A percentile compares a stretch with the other conserved stretches of the same genome.
Evolutionary conservation across 768 basidiomycete genomes (phyloP).

Genomic region (Cyclocybe aegerita): DNA sequence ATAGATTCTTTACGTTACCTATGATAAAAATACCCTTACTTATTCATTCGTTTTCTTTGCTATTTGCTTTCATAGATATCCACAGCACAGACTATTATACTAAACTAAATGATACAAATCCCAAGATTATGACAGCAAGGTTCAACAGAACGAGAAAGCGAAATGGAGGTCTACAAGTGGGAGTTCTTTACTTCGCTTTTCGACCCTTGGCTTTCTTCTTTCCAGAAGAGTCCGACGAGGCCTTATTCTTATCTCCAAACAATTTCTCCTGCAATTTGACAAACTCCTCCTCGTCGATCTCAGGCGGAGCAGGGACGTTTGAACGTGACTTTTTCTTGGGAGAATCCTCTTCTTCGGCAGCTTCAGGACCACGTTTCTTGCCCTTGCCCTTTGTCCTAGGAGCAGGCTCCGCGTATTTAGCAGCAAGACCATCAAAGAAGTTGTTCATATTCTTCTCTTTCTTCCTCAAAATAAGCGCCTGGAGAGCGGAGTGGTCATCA

Average conservation of each 20-base stretch:
- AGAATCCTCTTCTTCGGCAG: constrained; percentile 38
- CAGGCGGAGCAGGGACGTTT: constrained; percentile 42
- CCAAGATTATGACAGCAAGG: too few species aligned
- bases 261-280: constrained; percentile 57
- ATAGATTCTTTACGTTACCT: constrained; percentile 81
- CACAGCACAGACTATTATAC: too few species aligned
- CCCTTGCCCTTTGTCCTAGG: constrained; percentile 43
- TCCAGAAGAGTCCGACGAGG: constrained; percentile 18
- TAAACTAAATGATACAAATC: not conserved
- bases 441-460: constrained; percentile 62
- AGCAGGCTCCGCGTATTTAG: constrained; percentile 64
- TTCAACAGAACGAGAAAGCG: too few species aligned
- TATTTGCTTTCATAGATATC: not conserved
- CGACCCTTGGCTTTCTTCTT: constrained; percentile 32
- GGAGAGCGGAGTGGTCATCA: constrained; percentile 68
- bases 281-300: constrained; percentile 69
- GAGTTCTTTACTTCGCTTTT: constrained; percentile 27
- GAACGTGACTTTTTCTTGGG: constrained; percentile 53
- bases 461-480: constrained; percentile 80
- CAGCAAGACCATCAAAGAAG: constrained; percentile 75
- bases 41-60: constrained; percentile 6
- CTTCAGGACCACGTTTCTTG: constrained; percentile 52
- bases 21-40: constrained; percentile 36
- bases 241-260: constrained; percentile 44
- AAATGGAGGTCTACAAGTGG: too few species aligned